Evolutionary conservation across 2,329 filamentous ascomycete species (phyloP).

Genomic region (Alternaria infectoria): DNA sequence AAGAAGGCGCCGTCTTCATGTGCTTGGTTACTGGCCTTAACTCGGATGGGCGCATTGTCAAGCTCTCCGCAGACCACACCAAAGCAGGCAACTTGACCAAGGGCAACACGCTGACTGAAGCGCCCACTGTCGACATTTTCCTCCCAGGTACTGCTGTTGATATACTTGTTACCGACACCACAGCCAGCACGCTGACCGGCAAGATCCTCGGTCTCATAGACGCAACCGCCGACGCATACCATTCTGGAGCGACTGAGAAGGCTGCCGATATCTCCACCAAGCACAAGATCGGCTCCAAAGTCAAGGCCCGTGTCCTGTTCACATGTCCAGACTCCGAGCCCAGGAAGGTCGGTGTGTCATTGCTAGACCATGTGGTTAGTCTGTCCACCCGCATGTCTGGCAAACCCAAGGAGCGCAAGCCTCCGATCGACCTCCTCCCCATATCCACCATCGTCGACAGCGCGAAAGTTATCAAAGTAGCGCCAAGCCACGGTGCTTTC

Average conservation of each 20-base stretch:
- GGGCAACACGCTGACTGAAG: conserved; percentile 71
- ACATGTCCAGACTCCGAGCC: conserved; percentile 80
- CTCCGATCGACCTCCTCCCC: conserved; percentile 67
- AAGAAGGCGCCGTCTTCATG: conserved; percentile 83
- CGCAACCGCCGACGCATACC: conserved; percentile 86
- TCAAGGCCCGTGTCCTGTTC: conserved; percentile 86
- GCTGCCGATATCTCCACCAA: conserved; percentile 74
- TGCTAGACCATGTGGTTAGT: conserved; percentile 81
- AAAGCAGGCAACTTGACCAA: conserved; percentile 73
- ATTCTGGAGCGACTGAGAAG: conserved; percentile 77
- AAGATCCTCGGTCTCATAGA: conserved; percentile 93
- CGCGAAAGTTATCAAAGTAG: conserved; percentile 80
- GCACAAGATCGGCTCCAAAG: conserved; percentile 82
- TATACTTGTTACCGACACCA: conserved; percentile 78
- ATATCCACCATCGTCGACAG: conserved; percentile 78
- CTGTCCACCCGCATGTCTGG: conserved; percentile 57
- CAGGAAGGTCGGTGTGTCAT: conserved; percentile 84
- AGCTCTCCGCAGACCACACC: conserved; percentile 77
- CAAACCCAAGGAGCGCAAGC: conserved; percentile 52
- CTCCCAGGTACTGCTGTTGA: conserved; percentile 91
- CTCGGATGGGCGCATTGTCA: conserved; percentile 80
- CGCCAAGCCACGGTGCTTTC: conserved; percentile 81
- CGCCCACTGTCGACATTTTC: conserved; percentile 87
- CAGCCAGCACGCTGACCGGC: conserved; percentile 76
- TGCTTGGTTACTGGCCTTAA: conserved; percentile 79